These are phyloP conservation scores for Rugonectria rugulosa DNA, from an alignment of 2,329 filamentous ascomycete genomes.

Conservation along the genomic window DNA sequence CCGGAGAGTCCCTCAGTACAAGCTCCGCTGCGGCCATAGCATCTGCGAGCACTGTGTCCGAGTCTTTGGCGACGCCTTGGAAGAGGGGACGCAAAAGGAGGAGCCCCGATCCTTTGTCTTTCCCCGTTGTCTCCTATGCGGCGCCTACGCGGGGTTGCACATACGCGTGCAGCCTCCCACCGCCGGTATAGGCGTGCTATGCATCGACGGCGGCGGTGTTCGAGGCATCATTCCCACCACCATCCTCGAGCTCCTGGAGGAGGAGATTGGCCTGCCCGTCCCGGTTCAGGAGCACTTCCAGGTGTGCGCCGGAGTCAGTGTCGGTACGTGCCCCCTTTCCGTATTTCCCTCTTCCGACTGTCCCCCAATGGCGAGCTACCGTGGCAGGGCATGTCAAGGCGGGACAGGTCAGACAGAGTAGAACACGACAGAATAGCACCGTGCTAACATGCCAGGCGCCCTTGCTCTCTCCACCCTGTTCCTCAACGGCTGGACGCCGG, in stretches of 20 bases:
- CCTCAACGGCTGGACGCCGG: too few species aligned
- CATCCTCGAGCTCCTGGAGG: slow-evolving; percentile 5
- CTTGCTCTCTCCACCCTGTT: too few species aligned
- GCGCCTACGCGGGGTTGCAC: slow-evolving; percentile 1
- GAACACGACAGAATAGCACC: too few species aligned
- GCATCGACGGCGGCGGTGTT: slow-evolving; percentile 17
- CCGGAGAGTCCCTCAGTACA: neutral
- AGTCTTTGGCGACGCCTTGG: neutral
- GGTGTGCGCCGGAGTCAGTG: slow-evolving; percentile 13
- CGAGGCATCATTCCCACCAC: slow-evolving; percentile 17
- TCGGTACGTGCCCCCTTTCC: slow-evolving; percentile 4
- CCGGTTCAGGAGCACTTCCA: slow-evolving; percentile 20
- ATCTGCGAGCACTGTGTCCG: slow-evolving; percentile 12
- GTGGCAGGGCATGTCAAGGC: too few species aligned
- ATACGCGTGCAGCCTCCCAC: slow-evolving; percentile 15
- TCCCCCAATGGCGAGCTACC: too few species aligned
- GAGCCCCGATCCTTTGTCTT: slow-evolving; percentile 3
- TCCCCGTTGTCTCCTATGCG: neutral
- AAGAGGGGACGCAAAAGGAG: too few species aligned
- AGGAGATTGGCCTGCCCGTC: slow-evolving; percentile 16
- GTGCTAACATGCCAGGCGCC: too few species aligned
- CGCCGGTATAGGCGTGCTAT: slow-evolving; percentile 16
- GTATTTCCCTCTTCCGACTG: too few species aligned
- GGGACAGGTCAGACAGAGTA: too few species aligned
- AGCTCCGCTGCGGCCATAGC: slow-evolving; percentile 8